Evolutionary conservation across 2,329 filamentous ascomycete species (phyloP).

Genomic region (Ceratocystis eucalypticola): DNA sequence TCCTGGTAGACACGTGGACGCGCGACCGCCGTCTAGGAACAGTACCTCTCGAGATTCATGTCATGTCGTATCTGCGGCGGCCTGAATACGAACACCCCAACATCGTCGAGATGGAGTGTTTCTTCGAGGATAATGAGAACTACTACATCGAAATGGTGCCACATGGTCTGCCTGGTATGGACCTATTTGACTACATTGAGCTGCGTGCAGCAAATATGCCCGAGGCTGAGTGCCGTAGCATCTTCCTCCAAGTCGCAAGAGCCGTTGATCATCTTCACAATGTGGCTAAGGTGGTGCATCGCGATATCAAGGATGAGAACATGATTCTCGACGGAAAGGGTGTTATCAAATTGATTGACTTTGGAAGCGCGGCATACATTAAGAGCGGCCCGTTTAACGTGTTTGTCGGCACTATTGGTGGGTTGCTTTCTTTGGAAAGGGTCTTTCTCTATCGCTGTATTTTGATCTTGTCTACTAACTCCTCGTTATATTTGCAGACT

Average conservation of each 20-base stretch:
- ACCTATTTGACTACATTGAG: slow-evolving; percentile 97
- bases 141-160: slow-evolving; percentile 99
- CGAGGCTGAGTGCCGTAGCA: slow-evolving; percentile 81
- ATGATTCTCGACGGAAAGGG: slow-evolving; percentile 92
- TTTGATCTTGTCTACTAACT: not conserved
- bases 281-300: slow-evolving; percentile 82
- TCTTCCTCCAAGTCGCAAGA: slow-evolving; percentile 83
- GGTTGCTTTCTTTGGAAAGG: slow-evolving; percentile 25
- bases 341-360: slow-evolving; percentile 93
- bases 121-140: slow-evolving; percentile 70
- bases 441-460: not conserved
- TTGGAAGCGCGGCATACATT: slow-evolving; percentile 95
- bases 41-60: slow-evolving; percentile 92
- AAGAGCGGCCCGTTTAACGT: slow-evolving; percentile 97
- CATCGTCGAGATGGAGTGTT: slow-evolving; percentile 60
- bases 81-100: slow-evolving; percentile 55
- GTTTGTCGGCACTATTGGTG: slow-evolving; percentile 96
- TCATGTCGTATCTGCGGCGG: slow-evolving; percentile 78
- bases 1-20: slow-evolving; percentile 97
- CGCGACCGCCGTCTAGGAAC: slow-evolving; percentile 84
- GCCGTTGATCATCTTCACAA: slow-evolving; percentile 86
- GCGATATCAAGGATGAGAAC: slow-evolving; percentile 98
- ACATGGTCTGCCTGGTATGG: slow-evolving; percentile 91
- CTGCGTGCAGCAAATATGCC: slow-evolving; percentile 82
- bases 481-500: slow-evolving; percentile 46